These are phyloP conservation scores for Fraxinus paxiana DNA, from an alignment of 305 asterid species.

Conservation along the genomic window DNA sequence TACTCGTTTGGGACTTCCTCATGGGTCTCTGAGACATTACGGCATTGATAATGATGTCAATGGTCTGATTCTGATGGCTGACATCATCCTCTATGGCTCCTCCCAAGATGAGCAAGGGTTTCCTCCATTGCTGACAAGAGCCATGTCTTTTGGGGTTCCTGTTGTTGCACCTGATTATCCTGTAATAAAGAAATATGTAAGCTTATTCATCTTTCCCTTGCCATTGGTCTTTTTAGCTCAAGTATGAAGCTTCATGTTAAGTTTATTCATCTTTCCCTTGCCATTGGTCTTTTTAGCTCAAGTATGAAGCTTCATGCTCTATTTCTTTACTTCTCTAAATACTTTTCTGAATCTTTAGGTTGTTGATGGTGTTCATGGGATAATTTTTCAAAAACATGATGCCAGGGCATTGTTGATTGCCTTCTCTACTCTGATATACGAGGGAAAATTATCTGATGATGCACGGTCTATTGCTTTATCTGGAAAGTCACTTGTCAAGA, in stretches of 20 bases:
- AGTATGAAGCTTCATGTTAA: too few relatives aligned
- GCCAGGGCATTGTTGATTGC: conserved; percentile 59
- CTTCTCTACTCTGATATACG: conserved; percentile 60
- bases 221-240: conserved; percentile 21
- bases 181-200: conserved; percentile 61
- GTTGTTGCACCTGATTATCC: conserved; percentile 72
- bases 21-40: conserved; percentile 70
- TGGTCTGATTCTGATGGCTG: conserved; percentile 76
- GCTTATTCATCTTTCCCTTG: conserved; percentile 27
- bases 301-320: conserved; percentile 16
- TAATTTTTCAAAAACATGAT: conserved; percentile 53
- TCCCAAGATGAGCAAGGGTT: conserved; percentile 88
- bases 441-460: conserved; percentile 56
- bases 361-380: conserved; percentile 80
- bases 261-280: conserved; percentile 28
- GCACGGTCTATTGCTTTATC: conserved; percentile 71
- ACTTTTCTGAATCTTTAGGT: conserved; percentile 46
- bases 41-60: conserved; percentile 66
- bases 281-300: conserved; percentile 20
- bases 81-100: conserved; percentile 75
- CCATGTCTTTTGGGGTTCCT: conserved; percentile 91
- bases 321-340: conserved; percentile 17
- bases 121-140: conserved; percentile 78
- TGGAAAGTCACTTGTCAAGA: conserved; percentile 68
- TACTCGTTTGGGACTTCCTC: conserved; percentile 66